A percentile compares a stretch with the other conserved stretches of the same genome.
Evolutionary conservation across 2,329 filamentous ascomycete species (phyloP).

Genomic region (Colletotrichum noveboracense): DNA sequence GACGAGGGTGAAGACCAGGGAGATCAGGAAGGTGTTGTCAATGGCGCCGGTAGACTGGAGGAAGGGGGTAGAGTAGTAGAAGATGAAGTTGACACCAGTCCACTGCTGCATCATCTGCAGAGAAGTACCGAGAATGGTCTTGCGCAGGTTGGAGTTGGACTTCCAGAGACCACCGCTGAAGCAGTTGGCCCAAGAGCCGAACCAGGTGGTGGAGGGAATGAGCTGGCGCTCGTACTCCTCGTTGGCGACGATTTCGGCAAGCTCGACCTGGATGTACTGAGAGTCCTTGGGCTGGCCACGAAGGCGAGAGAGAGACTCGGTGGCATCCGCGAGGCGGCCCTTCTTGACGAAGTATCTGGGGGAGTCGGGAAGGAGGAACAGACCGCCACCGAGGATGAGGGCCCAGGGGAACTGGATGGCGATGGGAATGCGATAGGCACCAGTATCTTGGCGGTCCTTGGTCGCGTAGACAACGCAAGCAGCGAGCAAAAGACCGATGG

Average conservation of each 20-base stretch:
- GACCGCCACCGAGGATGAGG: constrained; percentile 73
- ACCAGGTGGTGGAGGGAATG: constrained; percentile 69
- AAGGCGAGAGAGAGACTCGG: constrained; percentile 66
- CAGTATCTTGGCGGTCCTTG: constrained; percentile 63
- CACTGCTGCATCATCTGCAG: constrained; percentile 83
- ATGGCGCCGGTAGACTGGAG: constrained; percentile 81
- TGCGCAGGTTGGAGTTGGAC: constrained; percentile 71
- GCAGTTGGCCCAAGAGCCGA: constrained; percentile 72
- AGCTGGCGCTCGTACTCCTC: constrained; percentile 80
- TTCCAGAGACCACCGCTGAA: constrained; percentile 68
- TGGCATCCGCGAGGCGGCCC: constrained; percentile 70
- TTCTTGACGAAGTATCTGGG: constrained; percentile 87
- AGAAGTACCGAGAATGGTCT: constrained; percentile 73
- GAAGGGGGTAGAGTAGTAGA: constrained; percentile 87
- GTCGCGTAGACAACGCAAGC: constrained; percentile 77
- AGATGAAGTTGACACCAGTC: constrained; percentile 93
- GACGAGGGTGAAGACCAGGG: constrained; percentile 84
- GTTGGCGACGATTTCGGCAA: constrained; percentile 88
- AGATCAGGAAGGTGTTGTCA: constrained; percentile 79
- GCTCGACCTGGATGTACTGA: constrained; percentile 77
- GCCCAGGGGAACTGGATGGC: constrained; percentile 83
- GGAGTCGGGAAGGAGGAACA: constrained; percentile 82
- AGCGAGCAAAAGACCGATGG: constrained; percentile 77
- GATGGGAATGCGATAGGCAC: constrained; percentile 82
- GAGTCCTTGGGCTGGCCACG: constrained; percentile 77